Evolutionary conservation across 2,329 filamentous ascomycete species (phyloP).

Genomic region (Trichocomaceae sp.): DNA sequence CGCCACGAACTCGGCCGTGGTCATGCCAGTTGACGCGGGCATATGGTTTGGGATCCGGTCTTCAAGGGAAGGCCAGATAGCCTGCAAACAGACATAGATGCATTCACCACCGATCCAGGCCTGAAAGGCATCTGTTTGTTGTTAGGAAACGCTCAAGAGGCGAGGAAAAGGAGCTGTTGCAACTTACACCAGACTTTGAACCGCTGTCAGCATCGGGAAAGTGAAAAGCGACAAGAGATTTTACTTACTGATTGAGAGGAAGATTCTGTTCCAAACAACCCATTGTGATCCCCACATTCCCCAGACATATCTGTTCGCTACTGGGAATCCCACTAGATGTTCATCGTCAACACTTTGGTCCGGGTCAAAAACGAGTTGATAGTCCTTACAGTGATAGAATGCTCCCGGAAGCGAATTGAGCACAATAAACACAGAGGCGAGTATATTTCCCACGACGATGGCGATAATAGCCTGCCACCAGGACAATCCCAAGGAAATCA

Average conservation of each 20-base stretch:
- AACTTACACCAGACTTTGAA: slow-evolving; percentile 10
- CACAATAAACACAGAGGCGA: slow-evolving; percentile 37
- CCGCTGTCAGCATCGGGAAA: neutral
- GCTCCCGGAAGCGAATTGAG: slow-evolving; percentile 41
- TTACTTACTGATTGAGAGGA: slow-evolving; percentile 31
- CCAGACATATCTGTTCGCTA: slow-evolving; percentile 29
- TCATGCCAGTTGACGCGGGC: slow-evolving; percentile 38
- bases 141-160: slow-evolving; percentile 24
- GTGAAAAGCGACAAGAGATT: neutral
- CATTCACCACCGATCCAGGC: slow-evolving; percentile 45
- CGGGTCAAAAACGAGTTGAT: neutral
- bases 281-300: slow-evolving; percentile 24
- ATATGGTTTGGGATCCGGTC: slow-evolving; percentile 39
- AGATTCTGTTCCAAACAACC: slow-evolving; percentile 22
- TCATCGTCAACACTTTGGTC: neutral
- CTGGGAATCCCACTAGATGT: slow-evolving; percentile 25
- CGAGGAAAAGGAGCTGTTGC: neutral
- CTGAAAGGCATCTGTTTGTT: slow-evolving; percentile 31
- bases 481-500: slow-evolving; percentile 28
- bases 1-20: slow-evolving; percentile 39
- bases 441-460: slow-evolving; percentile 26
- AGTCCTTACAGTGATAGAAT: slow-evolving; percentile 32
- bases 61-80: slow-evolving; percentile 42
- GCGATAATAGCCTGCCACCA: slow-evolving; percentile 30
- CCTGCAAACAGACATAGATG: slow-evolving; percentile 42